Evolutionary conservation across 768 basidiomycete genomes (phyloP), one percentile per base, ranked within the genome.

Genomic region (Dendrothele bispora): DNA sequence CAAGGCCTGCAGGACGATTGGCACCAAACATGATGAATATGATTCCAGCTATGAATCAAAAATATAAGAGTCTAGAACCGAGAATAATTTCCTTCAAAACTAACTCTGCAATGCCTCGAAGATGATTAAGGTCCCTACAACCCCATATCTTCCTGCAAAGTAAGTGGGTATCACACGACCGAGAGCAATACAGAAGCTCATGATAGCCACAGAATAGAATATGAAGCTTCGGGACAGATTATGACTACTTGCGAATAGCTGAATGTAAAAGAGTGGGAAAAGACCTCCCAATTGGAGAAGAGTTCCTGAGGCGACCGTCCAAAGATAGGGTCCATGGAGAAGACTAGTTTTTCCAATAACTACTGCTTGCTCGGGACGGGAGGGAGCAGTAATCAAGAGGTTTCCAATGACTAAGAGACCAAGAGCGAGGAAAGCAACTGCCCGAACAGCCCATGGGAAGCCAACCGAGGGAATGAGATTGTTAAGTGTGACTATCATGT

Each of bases 211-310:
- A n/a, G 29, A 44, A 27, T 44, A 44, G 17, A 44, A 44, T 5
- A 44, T 25, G 43, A 44, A 44, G 3, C 43, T 34, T 24, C 18
- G 12, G 10, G 43, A 20, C 43, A 44, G 22, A 14, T 44, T 18
- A 15, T 44, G 43, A n/a, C 29, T 32, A 35, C 36, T 34, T 17
- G 43, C 43, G 30, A 44, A 44, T 10, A 44, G 30, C 14, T 44
- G 43, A 22, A 44, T 44, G 30, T 44, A 44, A n/a, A 44, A 44
- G 4, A 44, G 29, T 7, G 43, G 43, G 30, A 44, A 44, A 7
- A 44, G 30, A n/a, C 29, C 43, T 7, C 43, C 43, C 24, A 44
- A 25, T 34, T 44, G 43, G 12, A 29, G 30, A 22, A 44, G 43
- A 7, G 36, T 24, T 24, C 43, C 43, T 7, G 43, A 44, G 12